phyloP scores from a whole-genome alignment of 768 basidiomycete genomes.

The Pleurotus pulmonarius region DNA sequence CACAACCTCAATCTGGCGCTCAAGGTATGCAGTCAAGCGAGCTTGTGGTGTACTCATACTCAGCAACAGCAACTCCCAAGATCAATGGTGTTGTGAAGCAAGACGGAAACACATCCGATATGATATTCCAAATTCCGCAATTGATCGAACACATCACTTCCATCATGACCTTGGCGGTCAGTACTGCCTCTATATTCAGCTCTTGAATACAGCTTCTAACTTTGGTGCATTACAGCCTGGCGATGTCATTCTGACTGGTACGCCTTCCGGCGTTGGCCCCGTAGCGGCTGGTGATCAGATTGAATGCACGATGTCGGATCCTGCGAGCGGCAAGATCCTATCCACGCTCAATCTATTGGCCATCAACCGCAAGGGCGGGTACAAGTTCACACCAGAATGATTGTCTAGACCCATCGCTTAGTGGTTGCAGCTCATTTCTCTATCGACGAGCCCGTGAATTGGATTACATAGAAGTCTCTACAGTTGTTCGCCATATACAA shows the following conservation, averaged over 20 bases:
- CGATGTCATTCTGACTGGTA: constrained; percentile 88
- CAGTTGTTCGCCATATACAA: background rate
- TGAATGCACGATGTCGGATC: constrained; percentile 64
- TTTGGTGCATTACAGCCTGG: constrained; percentile 57
- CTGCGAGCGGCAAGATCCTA: constrained; percentile 48
- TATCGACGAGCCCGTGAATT: background rate
- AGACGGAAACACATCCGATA: constrained; percentile 78
- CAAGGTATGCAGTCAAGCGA: constrained; percentile 41
- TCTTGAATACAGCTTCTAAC: background rate
- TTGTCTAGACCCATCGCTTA: background rate
- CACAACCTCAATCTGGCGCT: constrained; percentile 75
- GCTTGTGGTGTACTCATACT: no score
- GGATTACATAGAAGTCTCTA: background rate
- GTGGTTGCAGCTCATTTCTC: no score
- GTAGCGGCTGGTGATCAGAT: constrained; percentile 74
- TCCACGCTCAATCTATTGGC: constrained; percentile 63
- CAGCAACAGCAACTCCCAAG: constrained; percentile 29
- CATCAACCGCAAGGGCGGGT: constrained; percentile 64
- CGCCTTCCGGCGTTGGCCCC: constrained; percentile 87
- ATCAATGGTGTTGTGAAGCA: constrained; percentile 85
- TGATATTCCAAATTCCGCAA: constrained; percentile 89
- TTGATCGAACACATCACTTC: constrained; percentile 90
- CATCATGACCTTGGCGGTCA: constrained; percentile 94
- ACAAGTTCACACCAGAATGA: constrained; percentile 26
- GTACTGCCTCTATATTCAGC: constrained; percentile 11